Conservation (phyloP, 2,329 filamentous ascomycete genomes). For the Verticillium klebahnii region DNA sequence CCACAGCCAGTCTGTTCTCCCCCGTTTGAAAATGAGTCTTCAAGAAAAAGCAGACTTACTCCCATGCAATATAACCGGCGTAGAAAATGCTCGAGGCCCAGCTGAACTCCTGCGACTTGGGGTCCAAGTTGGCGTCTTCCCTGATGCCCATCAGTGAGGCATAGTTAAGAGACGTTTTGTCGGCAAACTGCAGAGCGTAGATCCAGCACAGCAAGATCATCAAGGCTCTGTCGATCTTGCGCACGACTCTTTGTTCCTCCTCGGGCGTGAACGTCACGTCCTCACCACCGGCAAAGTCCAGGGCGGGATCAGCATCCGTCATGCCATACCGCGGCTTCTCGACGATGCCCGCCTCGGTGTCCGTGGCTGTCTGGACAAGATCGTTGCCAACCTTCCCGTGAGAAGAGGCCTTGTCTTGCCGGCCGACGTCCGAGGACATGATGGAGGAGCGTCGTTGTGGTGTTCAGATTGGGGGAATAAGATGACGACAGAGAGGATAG, state of each 20-base stretch:
- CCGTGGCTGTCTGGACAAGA: slow-evolving; percentile 7
- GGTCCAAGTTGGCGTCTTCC: slow-evolving; percentile 9
- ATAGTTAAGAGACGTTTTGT: slow-evolving; percentile 10
- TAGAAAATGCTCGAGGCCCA: slow-evolving; percentile 17
- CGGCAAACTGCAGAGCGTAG: slow-evolving; percentile 9
- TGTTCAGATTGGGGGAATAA: no score
- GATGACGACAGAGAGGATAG: neutral
- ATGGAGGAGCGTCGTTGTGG: no score
- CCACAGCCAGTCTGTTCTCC: neutral
- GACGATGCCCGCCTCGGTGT: slow-evolving; percentile 7
- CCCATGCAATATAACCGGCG: slow-evolving; percentile 15
- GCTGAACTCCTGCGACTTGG: slow-evolving; percentile 12
- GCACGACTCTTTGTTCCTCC: slow-evolving; percentile 4
- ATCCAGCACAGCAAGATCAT: slow-evolving; percentile 8
- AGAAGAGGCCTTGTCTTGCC: neutral
- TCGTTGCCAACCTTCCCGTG: slow-evolving; percentile 2
- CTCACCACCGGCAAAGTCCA: slow-evolving; percentile 7
- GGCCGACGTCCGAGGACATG: no score
- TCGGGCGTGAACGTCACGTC: slow-evolving; percentile 9
- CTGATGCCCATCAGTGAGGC: slow-evolving; percentile 12
- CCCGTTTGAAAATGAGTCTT: no score
- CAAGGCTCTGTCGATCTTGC: slow-evolving; percentile 7
- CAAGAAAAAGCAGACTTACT: slow-evolving; percentile 6
- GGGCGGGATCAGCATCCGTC: slow-evolving; percentile 6
- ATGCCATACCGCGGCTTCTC: slow-evolving; percentile 7